These are phyloP conservation scores for Diaporthe destruens DNA, from an alignment of 2,329 filamentous ascomycete species.

Conservation along the genomic window DNA sequence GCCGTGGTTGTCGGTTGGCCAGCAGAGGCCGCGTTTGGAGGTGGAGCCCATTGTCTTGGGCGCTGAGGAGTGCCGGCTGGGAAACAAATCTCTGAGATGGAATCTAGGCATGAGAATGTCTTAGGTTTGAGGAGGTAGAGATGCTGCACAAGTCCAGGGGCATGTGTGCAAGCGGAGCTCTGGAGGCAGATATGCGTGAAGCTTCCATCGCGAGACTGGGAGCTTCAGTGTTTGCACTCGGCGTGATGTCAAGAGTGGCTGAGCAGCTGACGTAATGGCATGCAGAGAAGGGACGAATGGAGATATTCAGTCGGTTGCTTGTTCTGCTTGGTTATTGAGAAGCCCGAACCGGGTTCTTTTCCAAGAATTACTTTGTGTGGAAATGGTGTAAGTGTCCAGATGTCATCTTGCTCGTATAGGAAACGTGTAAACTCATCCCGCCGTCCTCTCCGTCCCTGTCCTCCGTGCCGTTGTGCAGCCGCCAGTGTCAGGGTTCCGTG, in stretches of 20 bases:
- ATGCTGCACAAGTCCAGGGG: not conserved
- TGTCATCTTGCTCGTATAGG: not conserved
- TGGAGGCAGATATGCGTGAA: not conserved
- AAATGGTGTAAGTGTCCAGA: not conserved
- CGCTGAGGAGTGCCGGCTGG: not conserved
- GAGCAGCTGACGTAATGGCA: slow-evolving; percentile 29
- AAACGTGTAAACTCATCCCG: not conserved
- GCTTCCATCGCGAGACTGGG: not conserved
- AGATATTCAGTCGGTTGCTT: not conserved
- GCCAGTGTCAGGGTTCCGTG: not conserved
- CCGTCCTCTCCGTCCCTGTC: not conserved
- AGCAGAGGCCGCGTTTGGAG: slow-evolving; percentile 45
- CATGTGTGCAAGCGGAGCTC: not conserved
- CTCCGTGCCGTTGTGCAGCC: no score
- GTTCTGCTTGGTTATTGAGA: not conserved
- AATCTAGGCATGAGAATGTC: not conserved
- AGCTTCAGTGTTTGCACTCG: slow-evolving; percentile 3
- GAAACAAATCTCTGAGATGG: no score
- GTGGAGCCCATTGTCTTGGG: slow-evolving; percentile 14
- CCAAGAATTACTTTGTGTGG: not conserved
- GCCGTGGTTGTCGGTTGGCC: slow-evolving; percentile 42
- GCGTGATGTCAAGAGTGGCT: slow-evolving; percentile 24
- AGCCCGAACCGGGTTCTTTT: not conserved
- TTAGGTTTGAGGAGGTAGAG: not conserved
- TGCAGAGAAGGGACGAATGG: not conserved